Conservation (phyloP, 2,329 filamentous ascomycete genomes). For the Beauveria sp. region DNA sequence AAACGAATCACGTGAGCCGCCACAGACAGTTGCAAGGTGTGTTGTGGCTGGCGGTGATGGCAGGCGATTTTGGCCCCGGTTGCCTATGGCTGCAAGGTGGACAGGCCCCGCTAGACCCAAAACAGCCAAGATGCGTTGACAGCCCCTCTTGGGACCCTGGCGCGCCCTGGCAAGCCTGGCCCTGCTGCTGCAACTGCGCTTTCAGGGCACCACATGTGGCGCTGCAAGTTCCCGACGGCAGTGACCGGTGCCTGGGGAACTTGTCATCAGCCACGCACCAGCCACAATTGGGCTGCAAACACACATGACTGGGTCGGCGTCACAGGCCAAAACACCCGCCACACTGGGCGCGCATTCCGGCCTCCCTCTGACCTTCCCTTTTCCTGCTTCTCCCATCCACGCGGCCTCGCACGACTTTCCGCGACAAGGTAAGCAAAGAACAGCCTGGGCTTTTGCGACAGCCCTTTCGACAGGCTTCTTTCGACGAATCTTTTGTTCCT, state of each 20-base stretch:
- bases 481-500: background rate
- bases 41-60: too few species aligned
- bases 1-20: too few species aligned
- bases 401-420: background rate
- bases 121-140: background rate
- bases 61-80: too few species aligned
- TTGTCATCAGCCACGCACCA: background rate
- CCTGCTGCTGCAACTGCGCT: background rate
- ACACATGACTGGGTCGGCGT: background rate
- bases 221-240: background rate
- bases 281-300: conserved; percentile 8
- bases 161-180: too few species aligned
- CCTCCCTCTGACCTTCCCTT: background rate
- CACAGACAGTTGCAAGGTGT: too few species aligned
- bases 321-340: conserved; percentile 11
- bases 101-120: background rate
- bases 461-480: conserved; percentile 8
- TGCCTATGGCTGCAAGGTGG: background rate
- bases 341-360: conserved; percentile 5
- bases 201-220: background rate
- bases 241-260: background rate
- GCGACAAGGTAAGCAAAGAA: background rate
- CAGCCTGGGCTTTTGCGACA: conserved; percentile 9
- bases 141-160: background rate
- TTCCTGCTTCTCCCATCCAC: background rate